Conservation (phyloP, 257 asterid genomes). For the Plantago elongata region DNA sequence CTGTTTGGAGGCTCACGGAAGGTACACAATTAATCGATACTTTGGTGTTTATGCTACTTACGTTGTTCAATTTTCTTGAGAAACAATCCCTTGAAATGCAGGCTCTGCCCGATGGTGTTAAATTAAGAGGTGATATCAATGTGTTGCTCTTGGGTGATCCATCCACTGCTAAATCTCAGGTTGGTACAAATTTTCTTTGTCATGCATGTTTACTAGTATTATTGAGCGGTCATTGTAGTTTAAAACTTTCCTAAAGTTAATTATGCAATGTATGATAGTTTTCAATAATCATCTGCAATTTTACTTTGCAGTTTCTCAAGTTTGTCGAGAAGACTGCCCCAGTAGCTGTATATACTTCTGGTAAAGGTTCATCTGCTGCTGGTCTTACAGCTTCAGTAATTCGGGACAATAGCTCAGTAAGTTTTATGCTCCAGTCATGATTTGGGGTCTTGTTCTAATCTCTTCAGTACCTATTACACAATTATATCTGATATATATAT, state of each 20-base stretch:
- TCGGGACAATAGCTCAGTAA: slow-evolving; percentile 93
- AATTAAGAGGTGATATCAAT: slow-evolving; percentile 95
- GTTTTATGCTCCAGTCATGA: slow-evolving; percentile 23
- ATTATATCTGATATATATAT: not conserved
- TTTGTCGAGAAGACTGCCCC: slow-evolving; percentile 99
- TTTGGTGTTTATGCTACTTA: slow-evolving; percentile 11
- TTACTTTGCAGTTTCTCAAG: slow-evolving; percentile 70
- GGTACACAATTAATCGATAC: slow-evolving; percentile 36
- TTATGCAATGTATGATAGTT: too few relatives aligned
- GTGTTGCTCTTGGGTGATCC: slow-evolving; percentile 97
- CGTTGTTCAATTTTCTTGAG: slow-evolving; percentile 14
- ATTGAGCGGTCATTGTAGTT: not conserved
- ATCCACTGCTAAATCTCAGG: slow-evolving; percentile 99
- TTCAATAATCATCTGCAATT: slow-evolving; percentile 2
- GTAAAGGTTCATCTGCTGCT: slow-evolving; percentile 99
- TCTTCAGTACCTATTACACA: slow-evolving; percentile 4
- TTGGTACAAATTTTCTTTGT: slow-evolving; percentile 25
- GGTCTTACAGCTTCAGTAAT: slow-evolving; percentile 99
- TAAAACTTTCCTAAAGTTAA: not conserved
- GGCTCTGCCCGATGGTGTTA: slow-evolving; percentile 95
- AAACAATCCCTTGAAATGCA: slow-evolving; percentile 29
- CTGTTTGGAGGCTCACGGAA: slow-evolving; percentile 97
- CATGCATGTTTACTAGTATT: not conserved
- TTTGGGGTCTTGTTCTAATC: slow-evolving; percentile 12
- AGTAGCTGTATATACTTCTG: slow-evolving; percentile 90